These are phyloP conservation scores for Rossbeevera mucosa DNA, from an alignment of 768 basidiomycete species.

Conservation along the genomic window DNA sequence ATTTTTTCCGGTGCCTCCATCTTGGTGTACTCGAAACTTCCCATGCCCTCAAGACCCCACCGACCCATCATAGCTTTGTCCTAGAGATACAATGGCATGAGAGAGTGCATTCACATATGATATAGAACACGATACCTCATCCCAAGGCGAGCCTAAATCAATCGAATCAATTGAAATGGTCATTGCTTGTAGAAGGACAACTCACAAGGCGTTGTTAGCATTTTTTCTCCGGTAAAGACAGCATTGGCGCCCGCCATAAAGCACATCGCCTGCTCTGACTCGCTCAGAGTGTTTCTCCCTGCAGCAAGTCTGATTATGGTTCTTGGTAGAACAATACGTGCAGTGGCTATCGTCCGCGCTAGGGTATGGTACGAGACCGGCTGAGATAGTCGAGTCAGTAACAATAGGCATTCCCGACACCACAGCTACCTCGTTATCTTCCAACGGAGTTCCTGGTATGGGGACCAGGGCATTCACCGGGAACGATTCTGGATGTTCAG, in stretches of 20 bases:
- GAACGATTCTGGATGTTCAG: constrained; percentile 97
- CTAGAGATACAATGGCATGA: constrained; percentile 30
- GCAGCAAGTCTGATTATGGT: constrained; percentile 96
- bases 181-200: constrained; percentile 11
- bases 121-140: constrained; percentile 52
- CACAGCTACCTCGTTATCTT: constrained; percentile 71
- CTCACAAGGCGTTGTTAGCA: constrained; percentile 96
- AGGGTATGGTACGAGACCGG: constrained; percentile 78
- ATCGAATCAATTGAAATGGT: constrained; percentile 4
- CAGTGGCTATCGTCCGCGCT: constrained; percentile 91
- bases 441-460: constrained; percentile 90
- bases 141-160: constrained; percentile 81
- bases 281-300: constrained; percentile 81
- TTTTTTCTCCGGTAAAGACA: constrained; percentile 96
- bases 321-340: constrained; percentile 83
- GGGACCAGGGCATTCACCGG: constrained; percentile 97
- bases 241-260: constrained; percentile 99
- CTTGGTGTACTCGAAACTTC: constrained; percentile 73
- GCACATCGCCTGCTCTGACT: constrained; percentile 94
- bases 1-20: constrained; percentile 39
- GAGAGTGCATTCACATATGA: background rate
- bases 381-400: constrained; percentile 37
- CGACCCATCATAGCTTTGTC: constrained; percentile 92
- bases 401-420: background rate
- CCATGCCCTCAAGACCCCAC: constrained; percentile 92